Evolutionary conservation across 371 early-diverging fungal genomes (phyloP), one percentile per base, ranked within the genome.

Genomic region (Mortierella polycephala): DNA sequence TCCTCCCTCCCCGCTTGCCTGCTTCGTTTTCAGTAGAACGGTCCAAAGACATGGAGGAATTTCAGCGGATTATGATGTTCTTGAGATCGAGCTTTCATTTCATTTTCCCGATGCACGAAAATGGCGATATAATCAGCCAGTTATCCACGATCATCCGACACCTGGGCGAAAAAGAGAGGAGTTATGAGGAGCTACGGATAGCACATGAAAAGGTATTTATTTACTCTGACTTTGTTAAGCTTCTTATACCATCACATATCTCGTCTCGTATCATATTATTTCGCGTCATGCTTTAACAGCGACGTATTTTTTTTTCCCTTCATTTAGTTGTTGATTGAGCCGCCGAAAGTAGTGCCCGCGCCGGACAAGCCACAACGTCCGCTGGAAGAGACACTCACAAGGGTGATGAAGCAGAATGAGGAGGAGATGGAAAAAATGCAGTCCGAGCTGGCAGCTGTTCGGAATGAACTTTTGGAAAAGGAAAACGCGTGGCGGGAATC

Each of bases 341-440:
- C 44, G 11, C 46, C 42, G 2, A 30, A 59, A 12, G 20, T 42
- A 20, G 44, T 20, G 0, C 1, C 54, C 8, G 12, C 20, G 16
- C 21, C 41, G 14, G 50, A 39, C 14, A 14, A 42, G n/a, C 14
- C 40, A 20, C 53, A 52, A 20, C 52, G 12, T 52, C 18, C 41
- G 1, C 13, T 61, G 20, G 55, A 69, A 14, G 62, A 59, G 21
- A 56, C 45, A 2, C 40, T 69, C 10, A 61, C 69, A 5, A 37
- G 65, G 16, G 20, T 69, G 10, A 64, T 65, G 62, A 53, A 62
- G n/a, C 20, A 50, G n/a, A 49, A 51, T 10, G 75, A 69, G 8
- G 44, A 51, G 12, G 52, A 51, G 14, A 49, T 57, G 12, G 20
- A 56, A 41, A 53, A 30, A 11, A 40, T 69, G 5, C 60, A 45